Evolutionary conservation across 768 basidiomycete genomes (phyloP), one percentile per base, ranked within the genome.

Genomic region (Trametes sanguinea): DNA sequence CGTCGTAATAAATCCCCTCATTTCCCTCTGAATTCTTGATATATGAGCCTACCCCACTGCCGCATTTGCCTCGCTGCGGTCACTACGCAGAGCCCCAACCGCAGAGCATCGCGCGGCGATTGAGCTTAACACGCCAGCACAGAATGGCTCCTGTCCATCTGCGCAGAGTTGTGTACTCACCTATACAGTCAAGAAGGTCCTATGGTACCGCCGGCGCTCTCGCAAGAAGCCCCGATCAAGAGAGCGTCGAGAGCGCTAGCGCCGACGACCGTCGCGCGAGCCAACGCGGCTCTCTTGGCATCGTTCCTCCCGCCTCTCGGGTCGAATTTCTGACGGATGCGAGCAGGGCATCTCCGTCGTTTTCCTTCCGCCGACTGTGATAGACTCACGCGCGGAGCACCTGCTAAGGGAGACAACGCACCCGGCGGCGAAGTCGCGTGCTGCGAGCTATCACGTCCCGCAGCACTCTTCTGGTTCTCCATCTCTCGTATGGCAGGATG

Each of bases 231-330:
- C 35, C 33, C 17, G 42, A 55, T 45, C 14, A 45, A n/a, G 51
- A 51, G 32, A 6, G 3, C 27, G 33, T 29, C 10, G n/a, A 30
- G 30, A 7, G 7, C 30, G 48, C 9, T 57, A 45, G 46, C 46
- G 56, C 56, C 37, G 56, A 50, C 56, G 56, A 57, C 47, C 46
- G 56, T 50, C 56, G 56, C 56, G 56, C 45, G 56, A 57, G 47
- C 39, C 13, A 7, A 30, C 8, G 51, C 35, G 2, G 13, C 48
- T 6, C 1, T 50, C 48, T 50, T 50, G 48, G 48, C 48, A 32
- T 50, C 27, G 48, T 14, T 4, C 48, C 48, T 50, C 48, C 48
- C 30, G 48, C 48, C 48, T 32, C 27, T 13, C 10, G 27, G 17
- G 30, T 50, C 48, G 5, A 11, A 29, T 30, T 50, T 32, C 29